Conservation (phyloP, 2,329 filamentous ascomycete species). For the Metarhizium humberi region DNA sequence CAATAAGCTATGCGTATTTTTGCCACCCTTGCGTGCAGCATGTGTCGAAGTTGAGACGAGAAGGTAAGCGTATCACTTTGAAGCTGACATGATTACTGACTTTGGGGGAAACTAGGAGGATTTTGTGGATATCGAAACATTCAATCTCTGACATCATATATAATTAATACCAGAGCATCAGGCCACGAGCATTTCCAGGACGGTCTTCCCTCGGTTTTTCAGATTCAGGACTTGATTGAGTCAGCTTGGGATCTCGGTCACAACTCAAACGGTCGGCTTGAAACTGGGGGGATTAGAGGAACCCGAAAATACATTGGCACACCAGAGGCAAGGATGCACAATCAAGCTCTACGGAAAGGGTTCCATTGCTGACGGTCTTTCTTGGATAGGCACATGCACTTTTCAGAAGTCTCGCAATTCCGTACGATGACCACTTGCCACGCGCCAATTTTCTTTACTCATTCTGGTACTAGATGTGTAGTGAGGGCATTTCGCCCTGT, state of each 20-base stretch:
- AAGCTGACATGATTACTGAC: not conserved
- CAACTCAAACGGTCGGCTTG: slow-evolving; percentile 61
- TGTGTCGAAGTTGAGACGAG: slow-evolving; percentile 69
- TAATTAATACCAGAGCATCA: slow-evolving; percentile 47
- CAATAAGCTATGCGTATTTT: slow-evolving; percentile 63
- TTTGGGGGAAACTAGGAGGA: slow-evolving; percentile 43
- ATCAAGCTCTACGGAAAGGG: not conserved
- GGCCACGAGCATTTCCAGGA: slow-evolving; percentile 52
- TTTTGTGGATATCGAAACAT: slow-evolving; percentile 96
- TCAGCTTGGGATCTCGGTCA: slow-evolving; percentile 79
- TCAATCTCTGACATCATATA: slow-evolving; percentile 79
- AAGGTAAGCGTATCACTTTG: slow-evolving; percentile 38
- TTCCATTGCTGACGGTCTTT: not conserved
- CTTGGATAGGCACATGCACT: slow-evolving; percentile 64
- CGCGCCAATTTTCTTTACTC: not conserved
- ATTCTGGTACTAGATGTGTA: slow-evolving; percentile 39
- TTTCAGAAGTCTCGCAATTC: slow-evolving; percentile 59
- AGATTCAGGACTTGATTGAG: slow-evolving; percentile 82
- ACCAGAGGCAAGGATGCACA: slow-evolving; percentile 53
- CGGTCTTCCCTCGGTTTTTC: slow-evolving; percentile 64
- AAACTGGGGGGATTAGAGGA: slow-evolving; percentile 80
- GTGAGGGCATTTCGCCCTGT: slow-evolving; percentile 49
- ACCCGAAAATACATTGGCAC: slow-evolving; percentile 96
- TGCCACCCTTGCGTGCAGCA: slow-evolving; percentile 70
- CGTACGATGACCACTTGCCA: slow-evolving; percentile 31